Evolutionary conservation across 116 monocot species (phyloP), one percentile per base, ranked within the genome.

Genomic region (Iris pallida): DNA sequence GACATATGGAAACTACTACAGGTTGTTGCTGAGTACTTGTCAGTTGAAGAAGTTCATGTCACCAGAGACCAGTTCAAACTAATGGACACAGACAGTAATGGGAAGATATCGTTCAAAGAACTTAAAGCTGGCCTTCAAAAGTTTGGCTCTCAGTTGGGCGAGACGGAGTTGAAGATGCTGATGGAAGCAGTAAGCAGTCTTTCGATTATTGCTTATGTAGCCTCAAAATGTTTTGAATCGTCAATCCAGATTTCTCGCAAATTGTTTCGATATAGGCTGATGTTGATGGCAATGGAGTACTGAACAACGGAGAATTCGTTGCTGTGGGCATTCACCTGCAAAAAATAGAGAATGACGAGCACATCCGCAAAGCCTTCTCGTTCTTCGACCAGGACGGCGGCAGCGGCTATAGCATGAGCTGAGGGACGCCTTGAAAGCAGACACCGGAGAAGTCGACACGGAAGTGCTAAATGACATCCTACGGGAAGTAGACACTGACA

Each of bases 281-380:
- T 68, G 83, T 86, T 13, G 74, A 92, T 73, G 83, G 88, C 53
- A 85, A 92, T 75, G 92, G 92, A 45, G 42, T 64, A 9, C 49
- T 88, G 68, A 83, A 88, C 64, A 88, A 88, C 12, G 86, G 83
- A 55, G 92, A 92, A 55, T 92, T 92, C 58, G 86, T 92, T 45
- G 85, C 86, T 6, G 76, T 92, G 6, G 74, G 70, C 12, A 74
- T 92, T 56, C 88, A 88, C 65, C 71, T 88, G 44, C 83, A 83
- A 57, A 83, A 70, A 42, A 70, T 88, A 15, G 83, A 88, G 58
- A 92, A 74, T 47, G 81, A 88, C 13, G 88, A 83, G 12, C 83
- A 88, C 59, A 75, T 92, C 17, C 76, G 74, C 17, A 83, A 65
- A 68, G 92, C 88, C 8, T 92, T 92, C 64, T 45, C 73, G 45